Evolutionary conservation across 805 yeast species (phyloP).

Genomic region (Yamadazyma takamatsuzukensis): DNA sequence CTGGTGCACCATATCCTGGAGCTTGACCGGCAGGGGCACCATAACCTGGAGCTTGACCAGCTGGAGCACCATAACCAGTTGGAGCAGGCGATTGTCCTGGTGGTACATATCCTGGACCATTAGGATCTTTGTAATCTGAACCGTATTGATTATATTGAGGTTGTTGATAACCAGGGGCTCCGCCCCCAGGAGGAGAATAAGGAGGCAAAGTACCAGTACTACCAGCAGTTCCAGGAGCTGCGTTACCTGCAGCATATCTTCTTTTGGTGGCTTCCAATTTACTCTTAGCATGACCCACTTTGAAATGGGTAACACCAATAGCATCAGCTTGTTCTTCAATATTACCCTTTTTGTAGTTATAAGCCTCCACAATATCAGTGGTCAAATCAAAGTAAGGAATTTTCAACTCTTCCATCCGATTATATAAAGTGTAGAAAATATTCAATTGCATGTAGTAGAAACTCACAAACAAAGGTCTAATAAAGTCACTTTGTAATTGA

Average conservation of each 20-base stretch:
- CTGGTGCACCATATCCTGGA: constrained; percentile 12
- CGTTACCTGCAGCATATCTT: constrained; percentile 52
- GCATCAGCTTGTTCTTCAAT: constrained; percentile 87
- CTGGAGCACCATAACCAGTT: constrained; percentile 9
- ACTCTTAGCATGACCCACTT: constrained; percentile 80
- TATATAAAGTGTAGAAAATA: constrained; percentile 89
- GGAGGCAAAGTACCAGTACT: constrained; percentile 23
- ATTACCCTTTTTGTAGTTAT: constrained; percentile 77
- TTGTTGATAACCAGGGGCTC: constrained; percentile 4
- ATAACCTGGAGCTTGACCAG: constrained; percentile 9
- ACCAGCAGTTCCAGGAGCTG: constrained; percentile 10
- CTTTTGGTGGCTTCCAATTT: constrained; percentile 81
- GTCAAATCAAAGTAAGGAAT: constrained; percentile 91
- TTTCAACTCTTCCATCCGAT: constrained; percentile 91
- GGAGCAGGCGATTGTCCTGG: constrained; percentile 7
- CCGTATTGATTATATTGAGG: constrained; percentile 15
- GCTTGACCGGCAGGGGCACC: constrained; percentile 9
- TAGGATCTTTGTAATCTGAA: constrained; percentile 23
- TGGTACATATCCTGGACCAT: constrained; percentile 15
- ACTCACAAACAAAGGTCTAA: constrained; percentile 89
- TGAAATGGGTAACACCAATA: constrained; percentile 86
- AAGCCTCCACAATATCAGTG: constrained; percentile 80
- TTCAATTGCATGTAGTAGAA: constrained; percentile 97
- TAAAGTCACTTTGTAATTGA: constrained; percentile 84
- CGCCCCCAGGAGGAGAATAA: constrained; percentile 24